Conservation (phyloP, 768 basidiomycete genomes). For the Boletus rubroflammeus region DNA sequence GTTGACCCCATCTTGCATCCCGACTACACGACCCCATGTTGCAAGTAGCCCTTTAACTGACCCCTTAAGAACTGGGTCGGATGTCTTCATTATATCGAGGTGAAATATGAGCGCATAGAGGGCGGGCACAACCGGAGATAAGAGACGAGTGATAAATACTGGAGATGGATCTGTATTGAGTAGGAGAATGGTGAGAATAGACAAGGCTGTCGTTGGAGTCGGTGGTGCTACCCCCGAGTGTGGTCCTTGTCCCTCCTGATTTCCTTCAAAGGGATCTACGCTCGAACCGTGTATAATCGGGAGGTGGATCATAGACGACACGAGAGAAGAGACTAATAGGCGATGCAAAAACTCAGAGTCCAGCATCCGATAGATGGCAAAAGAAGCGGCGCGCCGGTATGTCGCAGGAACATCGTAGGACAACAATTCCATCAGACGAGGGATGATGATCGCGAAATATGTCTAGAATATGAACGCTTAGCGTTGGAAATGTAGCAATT, state of each 20-base stretch:
- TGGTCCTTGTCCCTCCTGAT: not conserved
- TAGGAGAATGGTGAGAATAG: conserved; percentile 51
- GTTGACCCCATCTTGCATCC: conserved; percentile 46
- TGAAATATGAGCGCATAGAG: conserved; percentile 63
- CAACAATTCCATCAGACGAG: conserved; percentile 53
- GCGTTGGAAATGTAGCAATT: not conserved
- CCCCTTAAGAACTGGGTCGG: conserved; percentile 63
- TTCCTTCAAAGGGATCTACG: not conserved
- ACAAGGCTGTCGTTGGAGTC: conserved; percentile 42
- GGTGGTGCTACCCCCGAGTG: not conserved
- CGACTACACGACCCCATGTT: conserved; percentile 74
- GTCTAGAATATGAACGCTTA: conserved; percentile 39
- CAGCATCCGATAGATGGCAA: conserved; percentile 65
- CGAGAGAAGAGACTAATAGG: conserved; percentile 24
- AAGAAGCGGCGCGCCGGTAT: conserved; percentile 62
- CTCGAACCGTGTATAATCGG: conserved; percentile 39
- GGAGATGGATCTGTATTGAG: conserved; percentile 82
- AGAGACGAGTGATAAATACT: conserved; percentile 51
- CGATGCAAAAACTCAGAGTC: conserved; percentile 29
- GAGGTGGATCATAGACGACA: conserved; percentile 49
- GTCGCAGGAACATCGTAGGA: conserved; percentile 32
- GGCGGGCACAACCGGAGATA: conserved; percentile 65
- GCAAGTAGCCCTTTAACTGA: conserved; percentile 55
- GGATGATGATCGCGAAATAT: conserved; percentile 55
- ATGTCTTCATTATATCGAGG: conserved; percentile 50